These are phyloP conservation scores for Aphanocladium album DNA, from an alignment of 2,329 filamentous ascomycete species.

Conservation along the genomic window DNA sequence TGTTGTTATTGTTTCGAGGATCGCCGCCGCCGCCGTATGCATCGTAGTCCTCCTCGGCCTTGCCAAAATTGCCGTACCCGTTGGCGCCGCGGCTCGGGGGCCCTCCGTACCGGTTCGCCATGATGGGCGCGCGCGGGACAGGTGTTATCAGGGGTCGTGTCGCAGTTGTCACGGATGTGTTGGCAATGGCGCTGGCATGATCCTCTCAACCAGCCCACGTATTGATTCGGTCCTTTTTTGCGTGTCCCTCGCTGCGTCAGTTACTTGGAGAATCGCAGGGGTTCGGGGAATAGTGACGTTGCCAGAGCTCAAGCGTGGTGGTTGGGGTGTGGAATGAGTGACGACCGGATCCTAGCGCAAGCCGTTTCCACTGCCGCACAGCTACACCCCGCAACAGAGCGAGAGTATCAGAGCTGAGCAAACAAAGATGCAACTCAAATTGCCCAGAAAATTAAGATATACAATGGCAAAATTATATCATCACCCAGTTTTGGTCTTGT, in stretches of 20 bases:
- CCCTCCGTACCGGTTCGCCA: constrained; percentile 48
- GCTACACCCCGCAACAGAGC: constrained; percentile 1
- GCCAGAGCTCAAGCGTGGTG: background rate
- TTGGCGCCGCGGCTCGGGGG: constrained; percentile 32
- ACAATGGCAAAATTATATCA: too few relatives aligned
- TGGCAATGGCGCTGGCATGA: constrained; percentile 20
- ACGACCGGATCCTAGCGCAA: background rate
- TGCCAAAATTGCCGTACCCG: constrained; percentile 40
- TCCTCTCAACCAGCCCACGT: constrained; percentile 1
- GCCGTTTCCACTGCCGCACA: background rate
- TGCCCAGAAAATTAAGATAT: too few relatives aligned
- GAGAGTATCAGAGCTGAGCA: too few relatives aligned
- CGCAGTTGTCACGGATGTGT: constrained; percentile 16
- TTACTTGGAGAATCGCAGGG: background rate
- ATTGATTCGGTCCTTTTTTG: background rate
- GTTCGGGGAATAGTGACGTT: background rate
- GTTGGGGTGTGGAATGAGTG: constrained; percentile 4
- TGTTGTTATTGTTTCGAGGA: constrained; percentile 20
- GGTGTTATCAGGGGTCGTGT: constrained; percentile 14
- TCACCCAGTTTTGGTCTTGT: too few relatives aligned
- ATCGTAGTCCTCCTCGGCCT: constrained; percentile 43
- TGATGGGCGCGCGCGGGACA: constrained; percentile 24
- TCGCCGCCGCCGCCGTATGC: constrained; percentile 42
- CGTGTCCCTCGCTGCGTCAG: background rate
- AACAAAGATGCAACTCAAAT: too few relatives aligned